Conservation (phyloP, 2,329 filamentous ascomycete genomes). For the Talaromyces sp. region DNA sequence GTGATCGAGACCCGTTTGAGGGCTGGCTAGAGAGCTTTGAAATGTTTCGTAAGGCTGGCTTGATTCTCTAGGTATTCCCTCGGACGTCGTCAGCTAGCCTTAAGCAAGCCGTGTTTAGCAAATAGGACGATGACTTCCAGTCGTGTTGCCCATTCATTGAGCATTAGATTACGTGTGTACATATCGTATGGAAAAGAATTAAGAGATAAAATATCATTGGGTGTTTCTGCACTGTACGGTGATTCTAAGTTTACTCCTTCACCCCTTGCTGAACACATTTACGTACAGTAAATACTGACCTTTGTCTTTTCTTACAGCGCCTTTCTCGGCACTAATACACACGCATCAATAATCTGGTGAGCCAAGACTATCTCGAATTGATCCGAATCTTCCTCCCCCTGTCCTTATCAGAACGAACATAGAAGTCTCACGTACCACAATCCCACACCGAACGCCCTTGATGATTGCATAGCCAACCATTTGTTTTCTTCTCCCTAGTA, state of each 20-base stretch:
- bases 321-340: neutral
- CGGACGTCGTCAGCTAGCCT: neutral
- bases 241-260: neutral
- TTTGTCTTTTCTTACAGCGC: neutral
- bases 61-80: slow-evolving; percentile 36
- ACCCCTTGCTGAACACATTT: neutral
- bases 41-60: slow-evolving; percentile 40
- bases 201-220: too few relatives aligned
- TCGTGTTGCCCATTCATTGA: neutral
- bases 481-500: neutral
- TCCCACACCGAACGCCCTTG: neutral
- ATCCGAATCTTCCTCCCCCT: neutral
- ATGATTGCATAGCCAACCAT: neutral
- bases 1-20: slow-evolving; percentile 35
- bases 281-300: neutral
- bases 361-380: neutral
- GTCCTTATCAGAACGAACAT: neutral
- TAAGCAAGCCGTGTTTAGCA: neutral
- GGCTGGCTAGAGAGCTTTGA: slow-evolving; percentile 47
- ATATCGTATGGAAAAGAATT: neutral
- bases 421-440: neutral
- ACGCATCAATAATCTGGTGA: neutral
- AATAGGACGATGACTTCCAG: neutral
- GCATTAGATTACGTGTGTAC: neutral
- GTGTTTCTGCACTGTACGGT: neutral